phyloP scores from a whole-genome alignment of 139 green algal species.

The Zygnema circumcarinatum region DNA sequence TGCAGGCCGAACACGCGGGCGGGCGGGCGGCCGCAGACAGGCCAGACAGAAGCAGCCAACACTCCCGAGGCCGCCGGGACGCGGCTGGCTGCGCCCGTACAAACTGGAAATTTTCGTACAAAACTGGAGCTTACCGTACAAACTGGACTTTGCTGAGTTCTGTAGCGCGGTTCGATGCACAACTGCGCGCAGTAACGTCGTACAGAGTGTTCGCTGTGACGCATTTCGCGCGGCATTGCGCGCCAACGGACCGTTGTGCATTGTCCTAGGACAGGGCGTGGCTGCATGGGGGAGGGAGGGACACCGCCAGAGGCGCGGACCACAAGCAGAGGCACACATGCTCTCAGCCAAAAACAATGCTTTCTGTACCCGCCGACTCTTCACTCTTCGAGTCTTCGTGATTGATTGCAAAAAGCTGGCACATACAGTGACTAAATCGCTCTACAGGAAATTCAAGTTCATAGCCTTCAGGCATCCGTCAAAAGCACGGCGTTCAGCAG shows the following conservation, averaged over 20 bases:
- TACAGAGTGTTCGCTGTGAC: neutral
- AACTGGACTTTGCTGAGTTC: neutral
- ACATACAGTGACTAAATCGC: too few species aligned
- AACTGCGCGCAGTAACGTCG: too few species aligned
- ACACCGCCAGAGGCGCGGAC: neutral
- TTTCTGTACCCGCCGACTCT: neutral
- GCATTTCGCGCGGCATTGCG: neutral
- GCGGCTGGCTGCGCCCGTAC: neutral
- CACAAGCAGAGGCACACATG: neutral
- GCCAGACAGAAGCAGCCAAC: too few species aligned
- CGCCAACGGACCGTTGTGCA: neutral
- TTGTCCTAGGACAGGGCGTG: neutral
- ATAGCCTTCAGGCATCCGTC: too few species aligned
- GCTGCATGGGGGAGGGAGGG: neutral
- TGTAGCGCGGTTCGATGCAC: too few species aligned
- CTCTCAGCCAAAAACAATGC: neutral
- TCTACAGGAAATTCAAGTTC: too few species aligned
- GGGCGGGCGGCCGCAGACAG: too few species aligned
- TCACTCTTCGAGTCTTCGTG: neutral
- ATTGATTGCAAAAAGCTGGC: neutral
- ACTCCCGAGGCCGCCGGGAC: too few species aligned
- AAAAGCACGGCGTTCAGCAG: neutral
- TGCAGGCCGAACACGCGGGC: too few species aligned
- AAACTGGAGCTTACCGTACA: neutral
- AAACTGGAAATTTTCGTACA: neutral